Percentiles rank a stretch among this genome's conserved stretches.
phyloP scores from a whole-genome alignment of 768 basidiomycete species.

The Myochromella boudieri region DNA sequence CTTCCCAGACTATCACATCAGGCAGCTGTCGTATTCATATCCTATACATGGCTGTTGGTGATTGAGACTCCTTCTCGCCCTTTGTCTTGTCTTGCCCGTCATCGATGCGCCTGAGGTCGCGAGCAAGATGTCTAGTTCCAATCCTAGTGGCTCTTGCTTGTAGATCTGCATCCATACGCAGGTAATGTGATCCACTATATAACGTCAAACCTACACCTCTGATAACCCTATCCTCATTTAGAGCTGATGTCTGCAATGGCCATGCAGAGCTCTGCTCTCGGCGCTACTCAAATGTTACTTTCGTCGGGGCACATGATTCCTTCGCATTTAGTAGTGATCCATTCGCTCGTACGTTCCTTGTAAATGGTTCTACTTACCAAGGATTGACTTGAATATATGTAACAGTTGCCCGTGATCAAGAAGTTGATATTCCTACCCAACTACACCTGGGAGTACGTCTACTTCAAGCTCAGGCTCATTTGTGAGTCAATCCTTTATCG shows the following conservation, averaged over 20 bases:
- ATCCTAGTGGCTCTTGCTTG: background rate
- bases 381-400: too few relatives aligned
- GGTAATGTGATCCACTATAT: background rate
- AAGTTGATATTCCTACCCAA: slow-evolving; percentile 49
- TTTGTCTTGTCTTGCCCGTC: background rate
- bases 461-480: slow-evolving; percentile 59
- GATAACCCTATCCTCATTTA: too few relatives aligned
- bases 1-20: background rate
- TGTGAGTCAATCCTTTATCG: slow-evolving; percentile 24
- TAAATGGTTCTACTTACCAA: background rate
- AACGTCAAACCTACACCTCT: too few relatives aligned
- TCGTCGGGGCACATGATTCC: slow-evolving; percentile 56
- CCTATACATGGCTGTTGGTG: background rate
- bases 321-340: slow-evolving; percentile 50
- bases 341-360: slow-evolving; percentile 36
- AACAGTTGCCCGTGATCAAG: slow-evolving; percentile 41
- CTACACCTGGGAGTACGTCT: slow-evolving; percentile 51
- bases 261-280: slow-evolving; percentile 60
- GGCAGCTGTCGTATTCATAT: background rate
- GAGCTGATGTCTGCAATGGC: slow-evolving; percentile 61
- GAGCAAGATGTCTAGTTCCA: background rate
- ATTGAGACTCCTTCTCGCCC: background rate
- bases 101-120: background rate
- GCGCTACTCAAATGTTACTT: slow-evolving; percentile 51
- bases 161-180: background rate